A percentile compares a stretch with the other conserved stretches of the same genome.
Conservation (phyloP, 495 filamentous ascomycete genomes). For the Immersiella caudata region DNA sequence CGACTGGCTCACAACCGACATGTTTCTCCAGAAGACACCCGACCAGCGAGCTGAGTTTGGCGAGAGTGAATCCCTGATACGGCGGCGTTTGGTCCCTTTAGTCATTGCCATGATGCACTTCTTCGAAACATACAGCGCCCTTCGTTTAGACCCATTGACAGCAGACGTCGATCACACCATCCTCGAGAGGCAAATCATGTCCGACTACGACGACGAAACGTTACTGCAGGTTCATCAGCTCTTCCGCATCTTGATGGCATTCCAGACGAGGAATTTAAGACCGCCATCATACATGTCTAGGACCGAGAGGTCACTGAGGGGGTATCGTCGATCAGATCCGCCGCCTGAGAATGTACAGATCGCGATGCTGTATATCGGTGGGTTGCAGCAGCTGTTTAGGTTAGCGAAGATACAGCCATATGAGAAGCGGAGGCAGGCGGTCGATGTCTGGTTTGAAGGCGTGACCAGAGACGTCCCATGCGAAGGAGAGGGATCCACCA, state of each 20-base stretch:
- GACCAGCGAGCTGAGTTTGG: neutral
- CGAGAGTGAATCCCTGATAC: neutral
- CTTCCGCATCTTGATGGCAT: constrained; percentile 5
- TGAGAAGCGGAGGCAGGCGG: neutral
- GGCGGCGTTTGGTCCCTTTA: neutral
- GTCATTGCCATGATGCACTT: neutral
- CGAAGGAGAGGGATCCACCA: neutral
- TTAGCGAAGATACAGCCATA: neutral
- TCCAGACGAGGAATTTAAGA: neutral
- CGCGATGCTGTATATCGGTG: constrained; percentile 11
- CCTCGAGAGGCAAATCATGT: constrained; percentile 3
- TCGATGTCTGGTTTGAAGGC: neutral
- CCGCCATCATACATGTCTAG: neutral
- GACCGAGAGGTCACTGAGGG: neutral
- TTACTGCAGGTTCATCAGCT: constrained; percentile 3
- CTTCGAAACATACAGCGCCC: constrained; percentile 1
- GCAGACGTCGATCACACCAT: neutral
- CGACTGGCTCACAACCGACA: constrained; percentile 8
- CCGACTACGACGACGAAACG: constrained; percentile 7
- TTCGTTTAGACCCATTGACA: neutral
- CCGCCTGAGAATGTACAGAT: constrained; percentile 9
- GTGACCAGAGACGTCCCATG: neutral
- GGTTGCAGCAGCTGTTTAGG: neutral
- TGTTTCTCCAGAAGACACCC: constrained; percentile 5
- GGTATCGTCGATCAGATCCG: neutral